phyloP scores from a whole-genome alignment of 2,329 filamentous ascomycete species.

The Juglanconis juglandina region DNA sequence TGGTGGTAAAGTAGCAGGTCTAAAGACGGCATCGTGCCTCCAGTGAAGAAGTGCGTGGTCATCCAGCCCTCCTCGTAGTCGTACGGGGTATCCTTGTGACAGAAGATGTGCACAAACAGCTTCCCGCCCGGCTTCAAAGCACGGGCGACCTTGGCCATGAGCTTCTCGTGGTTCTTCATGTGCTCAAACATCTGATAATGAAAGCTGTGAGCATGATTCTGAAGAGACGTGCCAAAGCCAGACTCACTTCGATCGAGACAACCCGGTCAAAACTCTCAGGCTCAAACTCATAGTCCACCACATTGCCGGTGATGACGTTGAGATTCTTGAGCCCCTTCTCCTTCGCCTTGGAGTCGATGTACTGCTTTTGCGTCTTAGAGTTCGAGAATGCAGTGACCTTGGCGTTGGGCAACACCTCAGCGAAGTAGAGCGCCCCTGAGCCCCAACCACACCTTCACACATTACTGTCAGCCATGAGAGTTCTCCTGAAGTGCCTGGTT shows the following conservation, averaged over 20 bases:
- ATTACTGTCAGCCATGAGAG: neutral
- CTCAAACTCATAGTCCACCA: slow-evolving; percentile 64
- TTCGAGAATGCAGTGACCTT: slow-evolving; percentile 67
- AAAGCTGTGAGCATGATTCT: neutral
- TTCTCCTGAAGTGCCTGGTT: neutral
- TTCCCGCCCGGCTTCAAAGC: slow-evolving; percentile 62
- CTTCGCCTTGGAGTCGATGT: slow-evolving; percentile 59
- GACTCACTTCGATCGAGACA: slow-evolving; percentile 56
- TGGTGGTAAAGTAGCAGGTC: slow-evolving; percentile 68
- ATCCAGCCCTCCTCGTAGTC: slow-evolving; percentile 73
- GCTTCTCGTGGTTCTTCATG: slow-evolving; percentile 71
- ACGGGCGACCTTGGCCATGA: slow-evolving; percentile 60
- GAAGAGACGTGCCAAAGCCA: neutral
- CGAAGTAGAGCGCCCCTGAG: slow-evolving; percentile 61
- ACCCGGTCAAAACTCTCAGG: slow-evolving; percentile 59
- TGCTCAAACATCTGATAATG: slow-evolving; percentile 62
- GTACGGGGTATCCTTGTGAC: slow-evolving; percentile 62
- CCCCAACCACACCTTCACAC: slow-evolving; percentile 63
- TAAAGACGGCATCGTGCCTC: slow-evolving; percentile 67
- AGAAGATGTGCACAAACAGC: slow-evolving; percentile 67
- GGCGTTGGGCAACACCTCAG: slow-evolving; percentile 59
- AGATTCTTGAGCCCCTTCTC: slow-evolving; percentile 58
- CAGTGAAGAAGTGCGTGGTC: slow-evolving; percentile 70
- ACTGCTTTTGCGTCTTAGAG: slow-evolving; percentile 63
- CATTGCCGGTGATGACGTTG: slow-evolving; percentile 62